Conservation (phyloP, 202 grass and related monocot species). For the Schoenoplectus triqueter region DNA sequence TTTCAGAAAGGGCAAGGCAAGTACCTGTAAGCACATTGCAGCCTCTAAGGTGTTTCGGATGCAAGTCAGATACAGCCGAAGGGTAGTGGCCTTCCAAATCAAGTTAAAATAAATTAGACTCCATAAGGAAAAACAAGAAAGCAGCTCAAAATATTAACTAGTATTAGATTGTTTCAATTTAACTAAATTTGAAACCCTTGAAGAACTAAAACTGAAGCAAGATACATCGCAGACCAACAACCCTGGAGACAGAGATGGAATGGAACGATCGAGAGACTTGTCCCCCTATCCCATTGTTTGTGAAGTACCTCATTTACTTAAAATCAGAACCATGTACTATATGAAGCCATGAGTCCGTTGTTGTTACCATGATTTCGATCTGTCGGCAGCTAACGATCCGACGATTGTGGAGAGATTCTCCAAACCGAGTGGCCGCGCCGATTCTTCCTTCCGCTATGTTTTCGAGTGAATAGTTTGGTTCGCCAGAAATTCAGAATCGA, state of each 20-base stretch:
- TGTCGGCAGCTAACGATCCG: too few species aligned
- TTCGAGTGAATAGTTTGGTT: too few species aligned
- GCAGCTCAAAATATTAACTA: background rate
- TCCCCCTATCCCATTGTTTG: background rate
- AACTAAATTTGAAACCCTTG: constrained; percentile 4
- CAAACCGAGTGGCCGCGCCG: too few species aligned
- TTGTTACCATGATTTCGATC: too few species aligned
- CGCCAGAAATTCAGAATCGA: too few species aligned
- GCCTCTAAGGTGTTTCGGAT: constrained; percentile 95
- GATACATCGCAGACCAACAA: background rate
- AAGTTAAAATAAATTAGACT: constrained; percentile 1
- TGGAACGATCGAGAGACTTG: too few species aligned
- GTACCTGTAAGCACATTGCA: constrained; percentile 98
- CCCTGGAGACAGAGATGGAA: background rate
- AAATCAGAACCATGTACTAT: background rate
- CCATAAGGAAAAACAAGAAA: too few species aligned
- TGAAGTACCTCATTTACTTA: background rate
- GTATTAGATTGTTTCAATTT: background rate
- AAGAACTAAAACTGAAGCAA: background rate
- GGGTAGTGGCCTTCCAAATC: constrained; percentile 68
- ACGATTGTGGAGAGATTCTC: too few species aligned
- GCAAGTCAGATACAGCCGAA: constrained; percentile 87
- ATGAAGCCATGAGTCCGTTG: too few species aligned
- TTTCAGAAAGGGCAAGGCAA: constrained; percentile 32
- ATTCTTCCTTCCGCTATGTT: too few species aligned